Evolutionary conservation across 208 protist genomes (phyloP).

Genomic region (Leishmania guyanensis): DNA sequence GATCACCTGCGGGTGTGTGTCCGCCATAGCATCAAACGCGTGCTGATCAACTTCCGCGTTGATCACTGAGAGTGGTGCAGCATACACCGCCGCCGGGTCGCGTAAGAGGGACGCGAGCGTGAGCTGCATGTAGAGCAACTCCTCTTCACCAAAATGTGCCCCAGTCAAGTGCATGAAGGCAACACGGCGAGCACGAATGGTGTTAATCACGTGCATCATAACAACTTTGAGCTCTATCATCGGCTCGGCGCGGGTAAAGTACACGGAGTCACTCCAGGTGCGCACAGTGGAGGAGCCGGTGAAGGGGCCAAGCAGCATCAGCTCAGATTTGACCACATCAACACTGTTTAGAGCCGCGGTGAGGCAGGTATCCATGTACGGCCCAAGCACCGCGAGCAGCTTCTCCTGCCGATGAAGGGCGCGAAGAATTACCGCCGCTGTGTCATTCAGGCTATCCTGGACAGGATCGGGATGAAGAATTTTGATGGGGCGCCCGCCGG

Average conservation of each 20-base stretch:
- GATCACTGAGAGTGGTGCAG: conserved; percentile 2
- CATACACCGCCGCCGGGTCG: conserved; percentile 1
- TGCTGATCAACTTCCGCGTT: conserved; percentile 11
- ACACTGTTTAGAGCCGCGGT: conserved; percentile 4
- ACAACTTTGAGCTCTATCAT: conserved; percentile 37
- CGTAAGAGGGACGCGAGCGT: neutral
- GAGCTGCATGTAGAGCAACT: neutral
- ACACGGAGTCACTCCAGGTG: conserved; percentile 36
- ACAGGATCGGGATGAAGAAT: conserved; percentile 14
- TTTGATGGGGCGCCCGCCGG: conserved; percentile 14
- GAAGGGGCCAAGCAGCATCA: conserved; percentile 39
- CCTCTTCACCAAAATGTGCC: conserved; percentile 34
- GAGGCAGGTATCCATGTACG: conserved; percentile 27
- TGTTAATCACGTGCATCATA: conserved; percentile 30
- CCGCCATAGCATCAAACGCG: conserved; percentile 45
- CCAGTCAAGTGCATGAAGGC: conserved; percentile 61
- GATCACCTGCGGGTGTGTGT: conserved; percentile 45
- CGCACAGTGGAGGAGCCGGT: conserved; percentile 42
- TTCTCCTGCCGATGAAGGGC: neutral
- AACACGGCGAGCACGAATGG: conserved; percentile 32
- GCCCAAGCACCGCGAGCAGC: conserved; percentile 31
- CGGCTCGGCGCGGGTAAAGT: conserved; percentile 49
- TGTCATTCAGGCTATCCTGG: neutral
- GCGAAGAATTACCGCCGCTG: neutral
- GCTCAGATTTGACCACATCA: conserved; percentile 14